Conservation (phyloP, 176 grass and related monocot species). For the Paspalum vaginatum region DNA sequence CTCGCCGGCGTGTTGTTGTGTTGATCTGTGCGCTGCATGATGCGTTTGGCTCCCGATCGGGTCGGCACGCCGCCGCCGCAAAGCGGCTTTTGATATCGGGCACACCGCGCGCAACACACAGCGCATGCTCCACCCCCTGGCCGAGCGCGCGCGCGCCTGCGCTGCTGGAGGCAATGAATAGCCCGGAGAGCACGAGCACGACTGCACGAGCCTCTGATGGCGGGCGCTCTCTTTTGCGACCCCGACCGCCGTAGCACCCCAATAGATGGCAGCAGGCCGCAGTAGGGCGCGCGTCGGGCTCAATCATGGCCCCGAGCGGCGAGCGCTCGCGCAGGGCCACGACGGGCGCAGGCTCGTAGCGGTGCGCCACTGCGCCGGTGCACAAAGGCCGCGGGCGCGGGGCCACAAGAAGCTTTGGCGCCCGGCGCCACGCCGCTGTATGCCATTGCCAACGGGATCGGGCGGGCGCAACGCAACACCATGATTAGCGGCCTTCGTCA, state of each 20-base stretch:
- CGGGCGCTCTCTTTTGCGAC: conserved; percentile 11
- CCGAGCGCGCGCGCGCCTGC: background rate
- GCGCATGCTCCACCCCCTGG: conserved; percentile 1
- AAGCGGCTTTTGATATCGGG: conserved; percentile 43
- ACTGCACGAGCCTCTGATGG: conserved; percentile 1
- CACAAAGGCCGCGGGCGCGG: conserved; percentile 7
- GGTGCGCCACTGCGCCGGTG: no score
- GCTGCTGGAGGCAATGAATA: conserved; percentile 59
- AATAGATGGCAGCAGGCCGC: background rate
- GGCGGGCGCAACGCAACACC: conserved; percentile 29
- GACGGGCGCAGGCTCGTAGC: background rate
- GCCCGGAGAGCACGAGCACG: conserved; percentile 49
- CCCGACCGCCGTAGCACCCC: background rate
- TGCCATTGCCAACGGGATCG: no score
- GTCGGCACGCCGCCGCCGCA: conserved; percentile 18
- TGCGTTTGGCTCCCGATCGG: background rate
- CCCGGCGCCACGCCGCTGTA: no score
- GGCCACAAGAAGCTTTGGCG: no score
- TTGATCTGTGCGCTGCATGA: conserved; percentile 23
- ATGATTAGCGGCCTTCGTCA: conserved; percentile 67
- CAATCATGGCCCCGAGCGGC: conserved; percentile 62
- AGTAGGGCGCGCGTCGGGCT: conserved; percentile 32
- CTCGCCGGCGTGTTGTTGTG: background rate
- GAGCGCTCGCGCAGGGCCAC: conserved; percentile 19
- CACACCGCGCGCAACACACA: background rate